Evolutionary conservation across 2,329 filamentous ascomycete genomes (phyloP).

Genomic region (Fusarium poae): DNA sequence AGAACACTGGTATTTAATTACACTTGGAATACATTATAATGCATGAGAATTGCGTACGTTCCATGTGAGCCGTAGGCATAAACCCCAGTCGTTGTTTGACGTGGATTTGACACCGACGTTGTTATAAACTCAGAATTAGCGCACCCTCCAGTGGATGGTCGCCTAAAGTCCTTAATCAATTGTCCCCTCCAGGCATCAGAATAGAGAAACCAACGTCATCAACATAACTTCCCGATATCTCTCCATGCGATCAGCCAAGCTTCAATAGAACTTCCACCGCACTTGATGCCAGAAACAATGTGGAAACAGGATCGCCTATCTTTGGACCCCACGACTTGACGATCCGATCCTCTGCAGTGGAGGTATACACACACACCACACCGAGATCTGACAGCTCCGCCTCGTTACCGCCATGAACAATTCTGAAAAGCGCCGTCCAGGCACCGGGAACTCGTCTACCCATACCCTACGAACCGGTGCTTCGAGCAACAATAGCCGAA

Average conservation of each 20-base stretch:
- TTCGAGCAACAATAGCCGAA: constrained; percentile 48
- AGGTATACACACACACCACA: constrained; percentile 28
- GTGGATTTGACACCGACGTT: constrained; percentile 16
- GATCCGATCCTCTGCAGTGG: constrained; percentile 39
- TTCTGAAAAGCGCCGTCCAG: constrained; percentile 61
- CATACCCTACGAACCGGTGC: constrained; percentile 42
- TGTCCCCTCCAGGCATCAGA: constrained; percentile 39
- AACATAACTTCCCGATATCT: constrained; percentile 10
- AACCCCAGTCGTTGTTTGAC: background rate
- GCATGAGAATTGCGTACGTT: background rate
- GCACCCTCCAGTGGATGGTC: constrained; percentile 36
- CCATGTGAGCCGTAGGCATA: background rate
- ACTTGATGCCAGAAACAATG: constrained; percentile 49
- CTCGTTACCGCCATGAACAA: constrained; percentile 53
- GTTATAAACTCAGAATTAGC: constrained; percentile 18
- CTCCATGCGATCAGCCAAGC: background rate
- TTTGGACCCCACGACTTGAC: constrained; percentile 49
- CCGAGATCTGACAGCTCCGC: constrained; percentile 24
- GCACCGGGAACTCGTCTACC: constrained; percentile 45
- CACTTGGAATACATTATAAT: too few species aligned
- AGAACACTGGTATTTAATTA: background rate
- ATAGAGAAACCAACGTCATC: constrained; percentile 34
- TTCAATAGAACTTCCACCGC: constrained; percentile 10
- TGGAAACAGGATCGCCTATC: constrained; percentile 48
- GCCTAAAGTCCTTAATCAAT: constrained; percentile 21